Evolutionary conservation across 768 basidiomycete genomes (phyloP).

Genomic region (Trametes coccinea): DNA sequence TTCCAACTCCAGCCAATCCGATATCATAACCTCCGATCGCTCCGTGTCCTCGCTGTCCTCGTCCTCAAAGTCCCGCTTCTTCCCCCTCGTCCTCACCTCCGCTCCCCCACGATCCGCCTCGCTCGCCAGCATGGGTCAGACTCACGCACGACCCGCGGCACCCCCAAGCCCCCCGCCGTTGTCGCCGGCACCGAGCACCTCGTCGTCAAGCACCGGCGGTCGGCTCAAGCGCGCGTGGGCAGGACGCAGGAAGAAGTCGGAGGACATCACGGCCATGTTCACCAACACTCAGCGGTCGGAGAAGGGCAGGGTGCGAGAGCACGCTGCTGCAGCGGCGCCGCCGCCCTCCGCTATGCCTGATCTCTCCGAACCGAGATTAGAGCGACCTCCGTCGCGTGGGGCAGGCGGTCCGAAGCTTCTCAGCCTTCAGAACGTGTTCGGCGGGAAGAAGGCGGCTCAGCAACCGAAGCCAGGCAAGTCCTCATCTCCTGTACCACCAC

Average conservation of each 20-base stretch:
- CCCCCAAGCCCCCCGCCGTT: conserved; percentile 26
- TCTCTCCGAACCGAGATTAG: conserved; percentile 17
- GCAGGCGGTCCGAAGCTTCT: conserved; percentile 24
- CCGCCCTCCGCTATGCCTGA: conserved; percentile 20
- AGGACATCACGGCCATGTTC: conserved; percentile 41
- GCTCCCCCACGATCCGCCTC: conserved; percentile 35
- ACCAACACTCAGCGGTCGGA: conserved; percentile 12
- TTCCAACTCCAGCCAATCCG: conserved; percentile 41
- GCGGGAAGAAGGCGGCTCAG: conserved; percentile 33
- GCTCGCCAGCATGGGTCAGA: conserved; percentile 42
- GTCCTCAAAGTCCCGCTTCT: conserved; percentile 29
- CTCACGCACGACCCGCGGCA: conserved; percentile 30
- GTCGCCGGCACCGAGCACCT: conserved; percentile 27
- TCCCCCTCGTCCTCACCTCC: conserved; percentile 31
- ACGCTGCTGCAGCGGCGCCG: not conserved
- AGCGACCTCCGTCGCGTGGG: conserved; percentile 39
- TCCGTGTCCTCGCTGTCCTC: conserved; percentile 36
- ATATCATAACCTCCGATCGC: conserved; percentile 46
- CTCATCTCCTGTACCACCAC: conserved; percentile 30
- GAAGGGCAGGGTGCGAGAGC: conserved; percentile 20
- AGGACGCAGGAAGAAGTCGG: conserved; percentile 56
- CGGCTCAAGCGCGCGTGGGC: conserved; percentile 63
- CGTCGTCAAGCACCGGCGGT: conserved; percentile 45
- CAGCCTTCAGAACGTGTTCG: conserved; percentile 41
- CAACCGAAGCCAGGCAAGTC: conserved; percentile 16